phyloP scores from a whole-genome alignment of 2,329 filamentous ascomycete species.

The Cercospora zeae-maydis region DNA sequence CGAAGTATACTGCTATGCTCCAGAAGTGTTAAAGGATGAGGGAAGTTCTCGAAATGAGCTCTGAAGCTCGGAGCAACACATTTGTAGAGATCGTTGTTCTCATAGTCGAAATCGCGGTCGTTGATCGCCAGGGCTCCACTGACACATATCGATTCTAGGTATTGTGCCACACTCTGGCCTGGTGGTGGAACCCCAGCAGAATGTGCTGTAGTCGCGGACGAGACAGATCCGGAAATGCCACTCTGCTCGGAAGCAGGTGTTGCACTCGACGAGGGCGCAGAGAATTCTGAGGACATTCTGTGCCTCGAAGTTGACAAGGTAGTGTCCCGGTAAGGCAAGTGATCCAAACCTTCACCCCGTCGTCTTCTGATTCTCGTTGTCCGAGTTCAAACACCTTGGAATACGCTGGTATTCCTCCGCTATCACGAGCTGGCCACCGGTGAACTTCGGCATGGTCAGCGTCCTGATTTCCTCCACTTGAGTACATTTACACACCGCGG shows the following conservation, averaged over 20 bases:
- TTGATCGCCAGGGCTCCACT: conserved; percentile 10
- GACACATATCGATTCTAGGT: conserved; percentile 16
- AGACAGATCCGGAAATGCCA: background rate
- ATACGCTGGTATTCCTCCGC: background rate
- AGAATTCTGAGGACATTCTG: background rate
- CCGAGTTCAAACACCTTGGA: background rate
- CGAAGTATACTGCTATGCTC: conserved; percentile 11
- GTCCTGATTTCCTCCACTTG: background rate
- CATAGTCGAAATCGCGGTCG: conserved; percentile 13
- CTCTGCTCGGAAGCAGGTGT: conserved; percentile 3
- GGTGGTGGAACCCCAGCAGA: background rate
- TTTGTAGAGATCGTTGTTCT: conserved; percentile 12
- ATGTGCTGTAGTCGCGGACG: background rate
- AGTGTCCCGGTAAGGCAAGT: background rate
- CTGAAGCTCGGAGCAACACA: conserved; percentile 11
- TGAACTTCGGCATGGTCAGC: background rate
- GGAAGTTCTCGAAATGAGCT: conserved; percentile 17
- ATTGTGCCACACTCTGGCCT: conserved; percentile 6
- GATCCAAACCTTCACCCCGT: background rate
- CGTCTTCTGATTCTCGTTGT: background rate
- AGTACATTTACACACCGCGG: background rate
- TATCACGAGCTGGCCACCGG: background rate
- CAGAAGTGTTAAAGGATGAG: conserved; percentile 10
- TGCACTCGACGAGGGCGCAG: background rate
- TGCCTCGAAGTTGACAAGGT: background rate